Evolutionary conservation across 192 early-diverging fungal species (phyloP).

Genomic region (Backusella psychrophila): DNA sequence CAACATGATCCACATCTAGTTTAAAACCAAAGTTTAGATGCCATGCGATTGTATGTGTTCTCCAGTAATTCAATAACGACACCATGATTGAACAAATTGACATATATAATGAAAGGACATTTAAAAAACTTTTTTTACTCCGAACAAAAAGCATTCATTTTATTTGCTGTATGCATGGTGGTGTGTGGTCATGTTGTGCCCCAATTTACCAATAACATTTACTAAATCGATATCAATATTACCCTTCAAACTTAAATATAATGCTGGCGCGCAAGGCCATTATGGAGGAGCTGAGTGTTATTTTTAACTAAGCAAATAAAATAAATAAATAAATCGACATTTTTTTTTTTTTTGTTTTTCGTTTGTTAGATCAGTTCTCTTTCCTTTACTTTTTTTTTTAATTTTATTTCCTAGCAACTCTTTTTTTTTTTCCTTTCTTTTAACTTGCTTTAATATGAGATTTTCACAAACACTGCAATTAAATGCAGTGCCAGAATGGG

Average conservation of each 20-base stretch:
- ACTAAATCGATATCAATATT: background rate
- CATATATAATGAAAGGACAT: background rate
- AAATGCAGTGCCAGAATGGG: constrained; percentile 84
- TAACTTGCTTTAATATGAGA: constrained; percentile 59
- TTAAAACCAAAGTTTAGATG: too few species aligned
- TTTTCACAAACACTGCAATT: constrained; percentile 90
- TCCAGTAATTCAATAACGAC: background rate
- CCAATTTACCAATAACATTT: background rate
- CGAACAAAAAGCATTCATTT: background rate
- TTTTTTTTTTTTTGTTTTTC: background rate
- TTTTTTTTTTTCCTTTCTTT: background rate
- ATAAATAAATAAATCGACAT: background rate
- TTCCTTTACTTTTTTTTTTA: background rate
- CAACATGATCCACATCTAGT: too few species aligned
- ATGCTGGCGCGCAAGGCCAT: background rate
- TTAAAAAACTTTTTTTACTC: background rate
- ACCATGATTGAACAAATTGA: background rate
- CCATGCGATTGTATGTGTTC: too few species aligned
- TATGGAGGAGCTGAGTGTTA: background rate
- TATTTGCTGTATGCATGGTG: background rate
- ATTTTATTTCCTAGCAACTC: background rate
- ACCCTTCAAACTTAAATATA: background rate
- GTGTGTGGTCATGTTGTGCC: background rate
- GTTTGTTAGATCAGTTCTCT: background rate
- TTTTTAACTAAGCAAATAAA: background rate